Conservation (phyloP, 306 rosid genomes). For the Purshia tridentata region DNA sequence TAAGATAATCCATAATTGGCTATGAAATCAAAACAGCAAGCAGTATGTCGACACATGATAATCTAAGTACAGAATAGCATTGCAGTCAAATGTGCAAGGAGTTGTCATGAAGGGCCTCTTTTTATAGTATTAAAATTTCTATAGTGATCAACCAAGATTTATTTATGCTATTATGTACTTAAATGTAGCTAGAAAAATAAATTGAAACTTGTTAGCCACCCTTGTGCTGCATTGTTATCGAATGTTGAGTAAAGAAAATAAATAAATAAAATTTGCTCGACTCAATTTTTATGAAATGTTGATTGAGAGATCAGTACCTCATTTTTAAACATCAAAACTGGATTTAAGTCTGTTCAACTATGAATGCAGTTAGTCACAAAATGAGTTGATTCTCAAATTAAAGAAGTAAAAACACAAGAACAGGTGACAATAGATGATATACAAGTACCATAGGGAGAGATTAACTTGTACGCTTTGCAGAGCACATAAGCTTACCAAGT, state of each 20-base stretch:
- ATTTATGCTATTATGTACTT: not conserved
- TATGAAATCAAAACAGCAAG: not conserved
- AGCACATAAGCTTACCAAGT: slow-evolving; percentile 60
- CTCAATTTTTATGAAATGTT: slow-evolving; percentile 8
- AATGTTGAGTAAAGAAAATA: not conserved
- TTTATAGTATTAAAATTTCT: not conserved
- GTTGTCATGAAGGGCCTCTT: not conserved
- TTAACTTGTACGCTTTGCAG: slow-evolving; percentile 4
- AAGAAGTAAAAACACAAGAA: not conserved
- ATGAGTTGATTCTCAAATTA: not conserved
- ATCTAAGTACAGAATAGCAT: not conserved
- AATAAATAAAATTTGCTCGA: not conserved
- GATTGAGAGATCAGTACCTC: not conserved
- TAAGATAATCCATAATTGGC: not conserved
- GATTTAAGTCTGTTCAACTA: not conserved
- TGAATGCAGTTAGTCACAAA: not conserved
- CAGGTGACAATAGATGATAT: slow-evolving; percentile 1
- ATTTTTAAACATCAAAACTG: not conserved
- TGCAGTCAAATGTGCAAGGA: not conserved
- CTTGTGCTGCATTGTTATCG: not conserved
- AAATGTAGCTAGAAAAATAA: not conserved
- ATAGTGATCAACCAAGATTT: not conserved
- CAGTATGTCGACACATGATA: not conserved
- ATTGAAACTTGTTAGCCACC: not conserved
- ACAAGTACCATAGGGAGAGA: slow-evolving; percentile 13